phyloP scores from a whole-genome alignment of 345 rosid genomes.

The Nephelium lappaceum region DNA sequence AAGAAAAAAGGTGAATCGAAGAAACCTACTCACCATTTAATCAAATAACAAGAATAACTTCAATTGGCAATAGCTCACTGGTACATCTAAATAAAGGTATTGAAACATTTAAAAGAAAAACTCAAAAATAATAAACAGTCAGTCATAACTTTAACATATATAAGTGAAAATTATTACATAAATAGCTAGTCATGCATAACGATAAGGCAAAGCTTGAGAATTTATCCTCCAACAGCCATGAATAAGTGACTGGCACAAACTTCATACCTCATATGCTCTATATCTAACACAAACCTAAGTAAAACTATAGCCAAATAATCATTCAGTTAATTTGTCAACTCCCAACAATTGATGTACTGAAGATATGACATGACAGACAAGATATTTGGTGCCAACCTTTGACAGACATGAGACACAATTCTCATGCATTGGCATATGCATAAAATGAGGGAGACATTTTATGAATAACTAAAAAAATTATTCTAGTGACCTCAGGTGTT shows the following conservation, averaged over 20 bases:
- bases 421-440: not conserved
- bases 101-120: slow-evolving; percentile 2
- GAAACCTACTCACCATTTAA: slow-evolving; percentile 8
- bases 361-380: no score
- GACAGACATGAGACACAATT: not conserved
- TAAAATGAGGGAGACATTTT: not conserved
- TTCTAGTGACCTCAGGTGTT: not conserved
- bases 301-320: not conserved
- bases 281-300: not conserved
- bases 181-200: not conserved
- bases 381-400: no score
- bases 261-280: not conserved
- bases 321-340: not conserved
- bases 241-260: not conserved
- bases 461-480: not conserved
- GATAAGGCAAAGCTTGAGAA: slow-evolving; percentile 1
- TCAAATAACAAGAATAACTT: slow-evolving; percentile 3
- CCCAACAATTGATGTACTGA: not conserved
- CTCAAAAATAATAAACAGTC: not conserved
- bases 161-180: not conserved
- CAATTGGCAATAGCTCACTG: not conserved
- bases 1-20: slow-evolving; percentile 3
- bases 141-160: slow-evolving; percentile 1
- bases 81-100: not conserved
- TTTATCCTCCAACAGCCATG: not conserved